Evolutionary conservation across 179 eudicot genomes (phyloP), one percentile per base, ranked within the genome.

Genomic region (Beta corolliflora): DNA sequence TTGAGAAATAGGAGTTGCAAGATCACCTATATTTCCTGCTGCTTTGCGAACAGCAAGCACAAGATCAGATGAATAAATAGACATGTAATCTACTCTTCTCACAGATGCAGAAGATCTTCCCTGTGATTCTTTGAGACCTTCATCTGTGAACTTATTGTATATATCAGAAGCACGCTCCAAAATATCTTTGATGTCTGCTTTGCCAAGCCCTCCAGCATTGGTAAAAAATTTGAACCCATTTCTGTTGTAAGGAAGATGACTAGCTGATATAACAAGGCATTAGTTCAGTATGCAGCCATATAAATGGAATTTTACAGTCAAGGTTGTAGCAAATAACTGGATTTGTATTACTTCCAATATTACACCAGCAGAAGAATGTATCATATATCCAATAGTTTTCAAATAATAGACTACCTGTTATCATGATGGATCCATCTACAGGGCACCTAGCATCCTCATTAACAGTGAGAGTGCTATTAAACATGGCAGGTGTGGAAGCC

Each of bases 401-500:
- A 78, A 41, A 56, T 25, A 55, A 48, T 5, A 45, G 63, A 54
- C n/a, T 84, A 94, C 99, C 98, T 86, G 99, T 96, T 87, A 96
- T 94, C 99, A 96, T 96, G 82, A 96, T 94, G 77, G 99, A 83
- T 84, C 99, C 99, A 87, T 94, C 97, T 71, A 85, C 98, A 44
- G 99, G 99, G 80, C 98, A 94, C 18, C 90, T 66, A 61, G 85
- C 78, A 31, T 91, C 91, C 71, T 86, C 92, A 76, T 88, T 89
- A 84, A 90, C 87, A 4, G 98, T 96, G 74, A 96, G 90, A 55
- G 97, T 91, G 89, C 97, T 90, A 79, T 94, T 92, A 82, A 94
- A 96, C 99, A 96, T 96, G 65, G 99, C 99, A 64, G 99, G 99
- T 52, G 99, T 96, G 79, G 99, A 94, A 73, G 99, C 98, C 82